Evolutionary conservation across 2,329 filamentous ascomycete genomes (phyloP), one percentile per base, ranked within the genome.

Genomic region (Fusarium caatingaense): DNA sequence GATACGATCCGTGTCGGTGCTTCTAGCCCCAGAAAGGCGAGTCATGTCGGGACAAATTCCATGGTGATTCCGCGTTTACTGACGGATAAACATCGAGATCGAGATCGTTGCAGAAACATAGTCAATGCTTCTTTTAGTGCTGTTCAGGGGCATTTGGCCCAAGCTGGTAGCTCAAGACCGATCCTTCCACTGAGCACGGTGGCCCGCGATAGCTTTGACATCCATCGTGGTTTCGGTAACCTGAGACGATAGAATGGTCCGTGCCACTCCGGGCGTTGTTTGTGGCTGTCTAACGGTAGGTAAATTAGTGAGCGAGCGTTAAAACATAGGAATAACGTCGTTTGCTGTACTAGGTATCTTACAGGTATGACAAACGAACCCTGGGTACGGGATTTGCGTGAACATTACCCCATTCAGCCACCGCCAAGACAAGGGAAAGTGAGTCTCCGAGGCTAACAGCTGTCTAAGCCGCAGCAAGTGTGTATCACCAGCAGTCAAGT

Each of bases 171-270:
- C 55, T 48, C 16, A 30, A 48, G 47, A 32, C 13, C 45, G 45
- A 34, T 40, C 54, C 44, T 48, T 46, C 46, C 23, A 68, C 48
- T 42, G 34, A 68, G 57, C 30, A 54, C 20, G 32, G 59, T 50
- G 55, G 55, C 47, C 40, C 51, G 51, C 47, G 23, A 54, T 46
- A 41, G 49, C 49, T 51, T 51, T 51, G 49, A 51, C 32, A 34
- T 46, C 28, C 34, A 37, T 37, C 18, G 34, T 68, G 40, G 32
- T 37, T n/a, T 40, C 30, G 55, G 47, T 56, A 45, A 57, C 48
- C 56, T 60, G 41, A 71, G 49, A 55, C 63, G 54, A 27, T 51
- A 47, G 51, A 71, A 71, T 71, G 68, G 64, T 42, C 68, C 59
- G 68, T 71, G 68, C 68, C 51, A 60, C 21, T 25, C 44, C 54